These are phyloP conservation scores for Colletotrichum cuscutae DNA, from an alignment of 2,329 filamentous ascomycete species.

Conservation along the genomic window DNA sequence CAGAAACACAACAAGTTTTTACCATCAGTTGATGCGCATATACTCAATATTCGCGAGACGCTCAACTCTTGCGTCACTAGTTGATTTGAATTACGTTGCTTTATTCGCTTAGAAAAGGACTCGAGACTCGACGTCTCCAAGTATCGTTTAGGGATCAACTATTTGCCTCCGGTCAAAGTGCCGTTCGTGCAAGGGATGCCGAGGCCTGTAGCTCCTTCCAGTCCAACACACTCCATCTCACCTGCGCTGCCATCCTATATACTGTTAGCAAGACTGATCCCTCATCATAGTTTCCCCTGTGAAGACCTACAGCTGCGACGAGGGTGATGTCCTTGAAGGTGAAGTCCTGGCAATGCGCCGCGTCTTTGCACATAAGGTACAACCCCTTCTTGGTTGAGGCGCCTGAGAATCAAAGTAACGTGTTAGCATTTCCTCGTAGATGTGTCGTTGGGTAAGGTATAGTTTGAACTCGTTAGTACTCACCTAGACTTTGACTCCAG, in stretches of 20 bases:
- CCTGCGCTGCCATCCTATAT: slow-evolving; percentile 12
- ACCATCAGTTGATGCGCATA: no score
- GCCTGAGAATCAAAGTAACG: neutral
- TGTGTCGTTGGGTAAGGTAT: no score
- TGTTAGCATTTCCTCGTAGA: neutral
- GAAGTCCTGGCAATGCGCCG: slow-evolving; percentile 20
- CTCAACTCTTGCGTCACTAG: no score
- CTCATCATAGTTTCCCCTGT: neutral
- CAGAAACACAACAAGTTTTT: no score
- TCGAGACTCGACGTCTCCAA: no score
- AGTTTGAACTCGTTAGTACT: neutral
- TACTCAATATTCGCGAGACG: no score
- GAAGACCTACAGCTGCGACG: neutral
- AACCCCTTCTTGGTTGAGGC: slow-evolving; percentile 12
- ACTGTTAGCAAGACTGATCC: neutral
- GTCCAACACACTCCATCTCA: slow-evolving; percentile 17
- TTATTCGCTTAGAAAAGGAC: no score
- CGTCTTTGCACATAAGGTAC: slow-evolving; percentile 26
- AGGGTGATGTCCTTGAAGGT: slow-evolving; percentile 17
- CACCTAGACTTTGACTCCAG: slow-evolving; percentile 22
- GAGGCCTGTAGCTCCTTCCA: slow-evolving; percentile 3
- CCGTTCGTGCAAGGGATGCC: slow-evolving; percentile 26
- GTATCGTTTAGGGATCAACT: neutral
- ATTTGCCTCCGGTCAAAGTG: neutral
- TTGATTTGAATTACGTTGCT: no score